Evolutionary conservation across 176 grass and related monocot species (phyloP).

Genomic region (Cenchrus americanus): DNA sequence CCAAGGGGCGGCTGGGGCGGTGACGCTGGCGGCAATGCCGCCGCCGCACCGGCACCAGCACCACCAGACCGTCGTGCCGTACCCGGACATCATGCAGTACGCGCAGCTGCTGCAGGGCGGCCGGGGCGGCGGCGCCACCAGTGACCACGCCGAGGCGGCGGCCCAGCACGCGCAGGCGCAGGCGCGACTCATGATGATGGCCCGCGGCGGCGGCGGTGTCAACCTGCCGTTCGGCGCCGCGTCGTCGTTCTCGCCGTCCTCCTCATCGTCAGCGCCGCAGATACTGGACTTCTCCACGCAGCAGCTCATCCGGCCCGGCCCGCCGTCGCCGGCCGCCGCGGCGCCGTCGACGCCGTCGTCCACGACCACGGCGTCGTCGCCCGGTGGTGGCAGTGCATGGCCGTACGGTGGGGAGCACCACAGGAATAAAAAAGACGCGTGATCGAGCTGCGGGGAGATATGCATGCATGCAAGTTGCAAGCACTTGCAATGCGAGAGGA

Average conservation of each 20-base stretch:
- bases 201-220: conserved; percentile 11
- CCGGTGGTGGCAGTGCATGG: conserved; percentile 48
- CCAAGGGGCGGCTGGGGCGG: not conserved
- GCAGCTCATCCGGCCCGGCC: conserved; percentile 52
- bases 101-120: conserved; percentile 81
- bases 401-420: conserved; percentile 46
- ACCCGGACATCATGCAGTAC: conserved; percentile 82
- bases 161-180: not conserved
- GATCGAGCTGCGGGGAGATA: conserved; percentile 1
- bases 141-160: conserved; percentile 15
- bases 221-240: conserved; percentile 44
- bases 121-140: conserved; percentile 28
- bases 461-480: conserved; percentile 37
- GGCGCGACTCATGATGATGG: conserved; percentile 32
- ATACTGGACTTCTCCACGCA: conserved; percentile 67
- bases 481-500: not conserved
- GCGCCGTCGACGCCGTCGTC: conserved; percentile 51
- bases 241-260: conserved; percentile 9
- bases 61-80: conserved; percentile 41
- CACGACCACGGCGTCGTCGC: conserved; percentile 44
- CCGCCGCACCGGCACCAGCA: conserved; percentile 19
- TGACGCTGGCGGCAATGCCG: conserved; percentile 20
- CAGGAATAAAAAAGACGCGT: conserved; percentile 47
- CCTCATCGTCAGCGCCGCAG: conserved; percentile 41
- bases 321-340: conserved; percentile 38